phyloP scores from a whole-genome alignment of 1,284 basidiomycete species.

The Agroathelia rolfsii region DNA sequence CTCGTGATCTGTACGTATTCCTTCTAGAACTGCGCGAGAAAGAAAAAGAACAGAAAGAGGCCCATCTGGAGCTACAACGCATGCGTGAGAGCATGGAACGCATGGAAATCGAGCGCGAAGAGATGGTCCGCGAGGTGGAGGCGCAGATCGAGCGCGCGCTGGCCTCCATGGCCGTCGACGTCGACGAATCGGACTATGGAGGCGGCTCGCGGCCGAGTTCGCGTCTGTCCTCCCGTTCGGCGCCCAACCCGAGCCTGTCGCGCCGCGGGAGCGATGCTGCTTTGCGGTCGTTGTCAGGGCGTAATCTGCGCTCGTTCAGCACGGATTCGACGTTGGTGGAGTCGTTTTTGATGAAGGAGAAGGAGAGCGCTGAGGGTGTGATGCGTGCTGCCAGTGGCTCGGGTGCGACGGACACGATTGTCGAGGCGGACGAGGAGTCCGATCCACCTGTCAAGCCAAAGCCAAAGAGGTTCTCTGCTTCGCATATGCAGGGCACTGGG shows the following conservation, averaged over 20 bases:
- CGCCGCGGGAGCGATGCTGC: conserved; percentile 46
- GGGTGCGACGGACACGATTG: conserved; percentile 37
- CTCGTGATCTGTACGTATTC: conserved; percentile 7
- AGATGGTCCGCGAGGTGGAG: conserved; percentile 82
- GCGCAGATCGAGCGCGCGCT: conserved; percentile 79
- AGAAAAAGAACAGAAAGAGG: conserved; percentile 63
- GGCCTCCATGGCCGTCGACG: conserved; percentile 71
- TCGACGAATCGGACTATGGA: conserved; percentile 64
- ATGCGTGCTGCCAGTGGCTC: conserved; percentile 28
- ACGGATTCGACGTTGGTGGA: conserved; percentile 72
- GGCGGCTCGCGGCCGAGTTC: conserved; percentile 36
- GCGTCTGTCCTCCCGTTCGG: conserved; percentile 29
- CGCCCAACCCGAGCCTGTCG: conserved; percentile 36
- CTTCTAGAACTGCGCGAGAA: conserved; percentile 55
- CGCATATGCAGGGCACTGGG: conserved; percentile 47
- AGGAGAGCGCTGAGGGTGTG: conserved; percentile 27
- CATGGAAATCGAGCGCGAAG: conserved; percentile 75
- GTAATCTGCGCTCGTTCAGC: conserved; percentile 50
- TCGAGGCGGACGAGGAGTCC: conserved; percentile 46
- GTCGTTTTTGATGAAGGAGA: conserved; percentile 32
- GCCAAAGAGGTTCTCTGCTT: conserved; percentile 69
- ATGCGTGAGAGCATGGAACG: conserved; percentile 73
- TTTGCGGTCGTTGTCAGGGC: conserved; percentile 22
- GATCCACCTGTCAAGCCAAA: conserved; percentile 30
- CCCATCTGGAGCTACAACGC: conserved; percentile 53